Conservation (phyloP, 208 protist species). For the Porcisia deanei region DNA sequence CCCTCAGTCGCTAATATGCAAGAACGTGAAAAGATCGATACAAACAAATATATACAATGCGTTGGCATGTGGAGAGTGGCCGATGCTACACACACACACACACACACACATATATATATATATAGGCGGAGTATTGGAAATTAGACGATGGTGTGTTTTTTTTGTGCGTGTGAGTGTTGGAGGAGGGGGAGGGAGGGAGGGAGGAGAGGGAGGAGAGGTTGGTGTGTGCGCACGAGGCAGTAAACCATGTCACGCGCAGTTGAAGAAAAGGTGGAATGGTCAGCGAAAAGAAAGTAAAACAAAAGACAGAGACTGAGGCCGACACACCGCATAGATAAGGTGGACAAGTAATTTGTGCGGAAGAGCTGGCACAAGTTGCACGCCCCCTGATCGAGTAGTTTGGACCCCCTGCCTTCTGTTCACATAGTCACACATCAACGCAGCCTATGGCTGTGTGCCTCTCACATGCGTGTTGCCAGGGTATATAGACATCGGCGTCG, state of each 20-base stretch:
- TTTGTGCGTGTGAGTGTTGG: neutral
- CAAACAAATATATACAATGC: neutral
- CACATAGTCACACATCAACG: neutral
- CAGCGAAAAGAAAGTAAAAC: constrained; percentile 22
- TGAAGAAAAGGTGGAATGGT: constrained; percentile 14
- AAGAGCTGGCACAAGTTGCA: neutral
- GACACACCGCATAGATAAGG: neutral
- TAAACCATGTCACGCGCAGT: neutral
- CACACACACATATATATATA: neutral
- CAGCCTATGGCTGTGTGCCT: neutral
- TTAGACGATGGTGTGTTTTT: neutral
- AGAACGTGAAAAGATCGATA: neutral
- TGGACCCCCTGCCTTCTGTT: neutral
- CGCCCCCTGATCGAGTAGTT: neutral
- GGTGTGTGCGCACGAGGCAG: neutral
- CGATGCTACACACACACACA: neutral
- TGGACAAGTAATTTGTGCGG: neutral
- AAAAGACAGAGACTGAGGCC: neutral
- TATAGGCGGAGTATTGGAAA: neutral
- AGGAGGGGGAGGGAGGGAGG: neutral
- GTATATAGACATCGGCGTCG: no score
- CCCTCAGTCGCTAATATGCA: neutral
- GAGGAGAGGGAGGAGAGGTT: neutral
- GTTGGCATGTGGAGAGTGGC: neutral
- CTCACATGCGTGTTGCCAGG: neutral